Conservation (phyloP, 768 basidiomycete species). For the Boletus coccyginus region DNA sequence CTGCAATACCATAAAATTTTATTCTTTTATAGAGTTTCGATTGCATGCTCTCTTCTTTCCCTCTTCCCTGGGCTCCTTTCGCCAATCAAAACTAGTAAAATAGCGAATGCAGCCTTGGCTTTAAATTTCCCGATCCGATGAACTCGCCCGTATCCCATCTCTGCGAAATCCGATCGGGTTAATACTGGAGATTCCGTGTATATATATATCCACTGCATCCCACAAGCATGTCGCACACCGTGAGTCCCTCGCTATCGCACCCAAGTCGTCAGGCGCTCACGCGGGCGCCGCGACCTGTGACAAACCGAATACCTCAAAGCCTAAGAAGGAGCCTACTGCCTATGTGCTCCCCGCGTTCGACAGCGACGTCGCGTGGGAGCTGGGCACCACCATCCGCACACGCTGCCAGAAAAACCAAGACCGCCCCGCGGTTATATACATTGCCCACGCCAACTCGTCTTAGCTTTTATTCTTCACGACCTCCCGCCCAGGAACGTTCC, state of each 20-base stretch:
- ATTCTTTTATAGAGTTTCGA: too few species aligned
- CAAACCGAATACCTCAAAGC: constrained; percentile 19
- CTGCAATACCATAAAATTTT: too few species aligned
- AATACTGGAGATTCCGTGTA: too few species aligned
- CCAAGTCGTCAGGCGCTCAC: not conserved
- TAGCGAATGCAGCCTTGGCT: too few species aligned
- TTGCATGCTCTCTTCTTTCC: too few species aligned
- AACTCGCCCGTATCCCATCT: too few species aligned
- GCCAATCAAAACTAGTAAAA: too few species aligned
- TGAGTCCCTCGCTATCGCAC: not conserved
- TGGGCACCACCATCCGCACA: constrained; percentile 28
- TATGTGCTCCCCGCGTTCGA: constrained; percentile 29
- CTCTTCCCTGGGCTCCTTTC: too few species aligned
- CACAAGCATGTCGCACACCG: not conserved
- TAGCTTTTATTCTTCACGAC: constrained; percentile 33
- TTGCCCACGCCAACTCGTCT: constrained; percentile 27
- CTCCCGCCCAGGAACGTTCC: constrained; percentile 27
- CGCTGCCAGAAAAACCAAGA: constrained; percentile 16
- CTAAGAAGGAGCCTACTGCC: constrained; percentile 26
- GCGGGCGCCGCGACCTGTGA: too few species aligned
- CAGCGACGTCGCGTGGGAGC: constrained; percentile 33
- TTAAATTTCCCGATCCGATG: too few species aligned
- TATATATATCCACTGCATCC: too few species aligned
- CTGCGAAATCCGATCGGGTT: too few species aligned
- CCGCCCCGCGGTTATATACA: constrained; percentile 26